Evolutionary conservation across 306 rosid species (phyloP).

Genomic region (barrel medic (Medicago truncatula)): MtrunA17r5.0-ANR NC_053045.1:24674001-24674500

Average conservation of each 20-base stretch:
- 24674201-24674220: conserved; percentile 23
- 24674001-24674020: conserved; percentile 63
- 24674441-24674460: conserved; percentile 72
- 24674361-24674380: conserved; percentile 31
- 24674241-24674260: conserved; percentile 11
- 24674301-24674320: conserved; percentile 13
- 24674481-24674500: conserved; percentile 10
- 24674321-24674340: not conserved
- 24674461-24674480: conserved; percentile 38
- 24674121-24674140: conserved; percentile 27
- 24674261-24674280: conserved; percentile 28
- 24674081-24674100: conserved; percentile 16
- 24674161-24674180: conserved; percentile 35
- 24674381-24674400: conserved; percentile 37
- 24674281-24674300: conserved; percentile 16
- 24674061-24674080: conserved; percentile 10
- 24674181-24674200: not conserved
- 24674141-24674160: conserved; percentile 35
- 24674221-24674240: not conserved
- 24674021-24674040: conserved; percentile 38
- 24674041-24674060: conserved; percentile 37
- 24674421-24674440: conserved; percentile 73
- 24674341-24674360: not conserved
- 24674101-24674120: conserved; percentile 24
- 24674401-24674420: conserved; percentile 51